These are phyloP conservation scores for Aspergillus eucalypticola DNA, from an alignment of 2,329 filamentous ascomycete species.

Conservation along the genomic window DNA sequence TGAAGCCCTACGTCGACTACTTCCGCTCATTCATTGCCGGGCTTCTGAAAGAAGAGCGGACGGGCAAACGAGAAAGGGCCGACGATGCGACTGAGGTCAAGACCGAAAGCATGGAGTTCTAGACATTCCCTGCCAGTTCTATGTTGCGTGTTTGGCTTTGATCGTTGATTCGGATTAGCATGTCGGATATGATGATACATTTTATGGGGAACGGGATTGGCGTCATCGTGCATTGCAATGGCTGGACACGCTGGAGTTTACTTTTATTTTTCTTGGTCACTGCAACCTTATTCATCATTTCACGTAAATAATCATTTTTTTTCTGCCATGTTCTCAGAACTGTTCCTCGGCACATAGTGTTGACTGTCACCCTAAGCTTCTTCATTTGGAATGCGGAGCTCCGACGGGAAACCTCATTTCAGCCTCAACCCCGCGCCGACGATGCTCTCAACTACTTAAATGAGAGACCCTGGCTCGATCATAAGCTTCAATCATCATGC, in stretches of 20 bases:
- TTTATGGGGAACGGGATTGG: not conserved
- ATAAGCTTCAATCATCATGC: not conserved
- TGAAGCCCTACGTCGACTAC: conserved; percentile 89
- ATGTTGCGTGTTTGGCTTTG: not conserved
- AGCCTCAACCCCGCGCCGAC: not conserved
- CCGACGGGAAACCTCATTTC: not conserved
- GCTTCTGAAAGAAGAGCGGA: conserved; percentile 72
- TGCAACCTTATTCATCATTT: not conserved
- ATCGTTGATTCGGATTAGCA: not conserved
- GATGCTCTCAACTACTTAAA: not conserved
- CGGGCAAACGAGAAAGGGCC: conserved; percentile 53
- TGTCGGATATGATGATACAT: not conserved
- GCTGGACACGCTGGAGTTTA: not conserved
- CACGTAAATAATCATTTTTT: not conserved
- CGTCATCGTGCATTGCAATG: not conserved
- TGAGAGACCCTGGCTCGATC: not conserved
- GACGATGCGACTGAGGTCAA: conserved; percentile 47
- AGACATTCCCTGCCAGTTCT: conserved; percentile 22
- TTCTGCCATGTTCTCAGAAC: too few relatives aligned
- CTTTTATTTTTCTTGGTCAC: not conserved
- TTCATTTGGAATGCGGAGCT: not conserved
- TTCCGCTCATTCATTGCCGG: conserved; percentile 79
- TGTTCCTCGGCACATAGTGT: not conserved
- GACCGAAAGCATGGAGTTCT: conserved; percentile 66
- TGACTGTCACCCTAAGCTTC: not conserved